Percentiles rank a stretch among this genome's conserved stretches.
Evolutionary conservation across 768 basidiomycete genomes (phyloP).

Genomic region (Tulasnella sp.): DNA sequence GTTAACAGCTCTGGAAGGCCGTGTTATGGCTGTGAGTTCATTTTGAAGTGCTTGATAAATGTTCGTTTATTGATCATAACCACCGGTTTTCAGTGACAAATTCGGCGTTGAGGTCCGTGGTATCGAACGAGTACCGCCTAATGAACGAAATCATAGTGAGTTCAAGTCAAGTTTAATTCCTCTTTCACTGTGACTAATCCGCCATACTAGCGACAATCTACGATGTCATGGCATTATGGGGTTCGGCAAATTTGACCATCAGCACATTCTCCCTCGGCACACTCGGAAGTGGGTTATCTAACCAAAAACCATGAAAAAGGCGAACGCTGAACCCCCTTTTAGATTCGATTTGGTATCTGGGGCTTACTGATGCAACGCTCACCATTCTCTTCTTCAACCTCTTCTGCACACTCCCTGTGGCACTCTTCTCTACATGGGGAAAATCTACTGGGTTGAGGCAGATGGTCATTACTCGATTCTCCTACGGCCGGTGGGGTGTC

Average conservation of each 20-base stretch:
- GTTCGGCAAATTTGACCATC: not conserved
- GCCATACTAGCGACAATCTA: conserved; percentile 37
- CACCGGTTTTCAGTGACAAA: conserved; percentile 12
- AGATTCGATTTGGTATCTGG: conserved; percentile 20
- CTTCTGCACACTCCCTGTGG: conserved; percentile 21
- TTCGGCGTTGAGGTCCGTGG: conserved; percentile 47
- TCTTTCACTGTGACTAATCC: conserved; percentile 33
- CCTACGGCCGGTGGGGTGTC: conserved; percentile 29
- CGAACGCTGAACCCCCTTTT: no score
- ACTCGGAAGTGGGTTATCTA: no score
- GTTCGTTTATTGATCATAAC: no score
- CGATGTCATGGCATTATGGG: conserved; percentile 36
- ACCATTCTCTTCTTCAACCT: conserved; percentile 29
- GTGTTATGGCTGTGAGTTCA: no score
- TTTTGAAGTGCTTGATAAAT: no score
- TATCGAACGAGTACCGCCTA: conserved; percentile 45
- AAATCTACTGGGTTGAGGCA: conserved; percentile 30
- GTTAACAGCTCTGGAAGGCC: no score
- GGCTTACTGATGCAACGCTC: conserved; percentile 24
- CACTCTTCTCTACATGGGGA: conserved; percentile 24
- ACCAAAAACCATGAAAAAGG: no score
- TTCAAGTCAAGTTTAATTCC: conserved; percentile 36
- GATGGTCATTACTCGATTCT: conserved; percentile 35
- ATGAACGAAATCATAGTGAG: conserved; percentile 36
- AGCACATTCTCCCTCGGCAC: no score